These are phyloP conservation scores for Neurospora sp. DNA, from an alignment of 495 filamentous ascomycete species.

Conservation along the genomic window DNA sequence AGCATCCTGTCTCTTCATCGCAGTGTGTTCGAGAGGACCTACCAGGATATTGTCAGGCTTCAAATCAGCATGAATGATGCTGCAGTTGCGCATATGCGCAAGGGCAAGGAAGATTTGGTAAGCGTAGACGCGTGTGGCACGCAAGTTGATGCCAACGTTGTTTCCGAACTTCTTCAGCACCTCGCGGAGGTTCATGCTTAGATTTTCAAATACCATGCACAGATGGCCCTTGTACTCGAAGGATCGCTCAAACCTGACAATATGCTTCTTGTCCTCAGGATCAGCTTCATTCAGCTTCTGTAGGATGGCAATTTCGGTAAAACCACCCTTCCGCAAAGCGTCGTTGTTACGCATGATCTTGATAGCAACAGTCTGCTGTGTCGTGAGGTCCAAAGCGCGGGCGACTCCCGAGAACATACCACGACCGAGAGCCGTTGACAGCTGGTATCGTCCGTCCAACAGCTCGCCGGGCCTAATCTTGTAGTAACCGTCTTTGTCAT, in stretches of 20 bases:
- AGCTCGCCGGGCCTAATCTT: conserved; percentile 83
- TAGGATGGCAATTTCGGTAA: conserved; percentile 88
- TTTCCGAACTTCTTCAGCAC: conserved; percentile 96
- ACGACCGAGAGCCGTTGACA: conserved; percentile 78
- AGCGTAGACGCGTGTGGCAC: conserved; percentile 77
- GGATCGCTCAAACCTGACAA: conserved; percentile 72
- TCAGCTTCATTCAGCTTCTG: conserved; percentile 74
- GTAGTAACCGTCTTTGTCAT: conserved; percentile 92
- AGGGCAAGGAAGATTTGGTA: conserved; percentile 90
- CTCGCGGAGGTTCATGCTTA: conserved; percentile 86
- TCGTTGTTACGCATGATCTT: conserved; percentile 94
- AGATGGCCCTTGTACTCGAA: conserved; percentile 95
- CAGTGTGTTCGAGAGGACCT: conserved; percentile 6
- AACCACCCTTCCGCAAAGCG: conserved; percentile 84
- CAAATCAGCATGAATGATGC: conserved; percentile 88
- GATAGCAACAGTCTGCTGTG: conserved; percentile 65
- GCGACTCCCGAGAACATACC: conserved; percentile 97
- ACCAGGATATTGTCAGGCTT: conserved; percentile 95
- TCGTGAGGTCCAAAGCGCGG: conserved; percentile 70
- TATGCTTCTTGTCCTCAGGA: conserved; percentile 82
- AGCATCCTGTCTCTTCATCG: background rate
- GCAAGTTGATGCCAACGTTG: conserved; percentile 80
- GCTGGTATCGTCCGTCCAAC: conserved; percentile 76
- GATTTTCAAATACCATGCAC: conserved; percentile 93
- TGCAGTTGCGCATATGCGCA: conserved; percentile 75